Evolutionary conservation across 495 filamentous ascomycete species (phyloP).

Genomic region (Penicillium mononematosum): DNA sequence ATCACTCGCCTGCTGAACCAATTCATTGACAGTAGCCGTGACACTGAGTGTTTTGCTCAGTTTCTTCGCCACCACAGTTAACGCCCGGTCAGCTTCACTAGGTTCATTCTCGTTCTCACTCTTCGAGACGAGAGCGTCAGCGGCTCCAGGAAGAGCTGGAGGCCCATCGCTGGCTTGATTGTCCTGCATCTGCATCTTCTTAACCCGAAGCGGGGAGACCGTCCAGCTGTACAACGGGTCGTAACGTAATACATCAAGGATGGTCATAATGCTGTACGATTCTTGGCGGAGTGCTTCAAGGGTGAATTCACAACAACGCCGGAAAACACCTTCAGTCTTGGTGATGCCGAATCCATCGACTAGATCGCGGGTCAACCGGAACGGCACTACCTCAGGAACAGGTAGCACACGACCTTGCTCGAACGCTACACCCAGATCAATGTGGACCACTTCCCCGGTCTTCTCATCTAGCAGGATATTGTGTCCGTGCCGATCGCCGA

Average conservation of each 20-base stretch:
- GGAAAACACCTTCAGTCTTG: slow-evolving; percentile 91
- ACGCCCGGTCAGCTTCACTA: slow-evolving; percentile 85
- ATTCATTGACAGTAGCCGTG: slow-evolving; percentile 89
- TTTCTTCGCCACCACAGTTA: slow-evolving; percentile 93
- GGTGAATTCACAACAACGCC: slow-evolving; percentile 95
- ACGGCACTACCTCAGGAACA: slow-evolving; percentile 92
- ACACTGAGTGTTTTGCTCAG: slow-evolving; percentile 90
- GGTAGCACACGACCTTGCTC: slow-evolving; percentile 92
- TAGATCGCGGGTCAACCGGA: slow-evolving; percentile 90
- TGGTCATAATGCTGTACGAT: slow-evolving; percentile 93
- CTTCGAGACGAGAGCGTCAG: slow-evolving; percentile 39
- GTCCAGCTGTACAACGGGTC: slow-evolving; percentile 97
- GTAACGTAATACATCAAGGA: slow-evolving; percentile 91
- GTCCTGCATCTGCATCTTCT: slow-evolving; percentile 64
- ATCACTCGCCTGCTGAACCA: slow-evolving; percentile 94
- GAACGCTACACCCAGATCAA: slow-evolving; percentile 94
- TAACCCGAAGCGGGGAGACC: slow-evolving; percentile 83
- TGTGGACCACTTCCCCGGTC: slow-evolving; percentile 93
- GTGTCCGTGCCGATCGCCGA: slow-evolving; percentile 95
- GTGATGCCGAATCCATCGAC: slow-evolving; percentile 97
- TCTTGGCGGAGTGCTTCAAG: slow-evolving; percentile 90
- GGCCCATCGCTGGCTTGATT: slow-evolving; percentile 49
- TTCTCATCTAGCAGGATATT: slow-evolving; percentile 91
- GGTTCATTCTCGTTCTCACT: slow-evolving; percentile 70
- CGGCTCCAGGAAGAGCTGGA: slow-evolving; percentile 33